Evolutionary conservation across 305 asterid species (phyloP).

Genomic region (Solanum aculeatissimum): DNA sequence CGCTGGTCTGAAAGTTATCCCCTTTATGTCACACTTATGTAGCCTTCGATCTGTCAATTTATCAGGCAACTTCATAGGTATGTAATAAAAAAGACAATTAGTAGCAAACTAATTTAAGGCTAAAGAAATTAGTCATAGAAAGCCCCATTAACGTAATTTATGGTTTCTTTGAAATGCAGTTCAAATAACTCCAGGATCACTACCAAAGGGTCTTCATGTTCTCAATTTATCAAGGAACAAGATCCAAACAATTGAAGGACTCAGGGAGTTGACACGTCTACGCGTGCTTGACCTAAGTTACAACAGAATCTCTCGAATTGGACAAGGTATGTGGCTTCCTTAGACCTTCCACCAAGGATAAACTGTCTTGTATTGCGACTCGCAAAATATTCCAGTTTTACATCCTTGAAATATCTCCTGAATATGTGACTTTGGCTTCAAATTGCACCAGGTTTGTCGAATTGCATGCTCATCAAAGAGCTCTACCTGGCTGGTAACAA

Average conservation of each 20-base stretch:
- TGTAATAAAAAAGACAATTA: neutral
- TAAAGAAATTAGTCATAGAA: neutral
- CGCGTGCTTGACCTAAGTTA: conserved; percentile 80
- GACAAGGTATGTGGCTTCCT: conserved; percentile 45
- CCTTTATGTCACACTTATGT: conserved; percentile 40
- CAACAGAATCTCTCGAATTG: conserved; percentile 65
- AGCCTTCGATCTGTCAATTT: conserved; percentile 70
- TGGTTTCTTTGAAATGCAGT: conserved; percentile 26
- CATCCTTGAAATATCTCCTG: neutral
- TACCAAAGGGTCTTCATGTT: conserved; percentile 77
- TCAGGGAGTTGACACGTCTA: conserved; percentile 61
- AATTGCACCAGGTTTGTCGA: conserved; percentile 44
- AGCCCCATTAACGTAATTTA: neutral
- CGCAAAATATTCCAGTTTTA: neutral
- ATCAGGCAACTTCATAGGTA: conserved; percentile 69
- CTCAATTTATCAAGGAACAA: conserved; percentile 73
- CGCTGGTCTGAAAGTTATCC: conserved; percentile 49
- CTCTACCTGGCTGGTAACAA: conserved; percentile 77
- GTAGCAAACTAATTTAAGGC: neutral
- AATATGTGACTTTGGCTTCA: neutral
- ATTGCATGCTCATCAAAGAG: conserved; percentile 54
- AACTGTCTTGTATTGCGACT: neutral
- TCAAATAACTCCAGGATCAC: conserved; percentile 61
- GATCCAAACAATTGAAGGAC: conserved; percentile 62
- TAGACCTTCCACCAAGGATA: neutral